phyloP scores from a whole-genome alignment of 2,329 filamentous ascomycete species.

The Trichothecium roseum region DNA sequence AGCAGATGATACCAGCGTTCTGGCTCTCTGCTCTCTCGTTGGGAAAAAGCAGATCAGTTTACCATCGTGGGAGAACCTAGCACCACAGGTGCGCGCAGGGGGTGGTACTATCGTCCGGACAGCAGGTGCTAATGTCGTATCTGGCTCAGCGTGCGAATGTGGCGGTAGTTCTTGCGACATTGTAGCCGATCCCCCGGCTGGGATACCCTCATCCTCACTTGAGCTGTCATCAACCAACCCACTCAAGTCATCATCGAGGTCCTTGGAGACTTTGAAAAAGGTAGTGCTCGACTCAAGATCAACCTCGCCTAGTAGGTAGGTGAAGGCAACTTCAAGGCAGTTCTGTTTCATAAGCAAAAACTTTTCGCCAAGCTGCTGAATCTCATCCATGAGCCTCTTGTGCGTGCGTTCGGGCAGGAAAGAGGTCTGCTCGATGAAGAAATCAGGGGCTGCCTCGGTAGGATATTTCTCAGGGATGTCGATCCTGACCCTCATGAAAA shows the following conservation, averaged over 20 bases:
- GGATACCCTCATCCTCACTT: slow-evolving; percentile 57
- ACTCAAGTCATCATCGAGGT: slow-evolving; percentile 41
- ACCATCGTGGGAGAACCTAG: slow-evolving; percentile 51
- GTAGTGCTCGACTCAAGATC: slow-evolving; percentile 50
- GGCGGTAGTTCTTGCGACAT: slow-evolving; percentile 51
- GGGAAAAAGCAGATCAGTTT: slow-evolving; percentile 59
- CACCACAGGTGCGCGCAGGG: slow-evolving; percentile 47
- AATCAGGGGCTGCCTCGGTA: slow-evolving; percentile 44
- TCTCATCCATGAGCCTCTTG: slow-evolving; percentile 38
- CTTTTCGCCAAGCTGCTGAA: slow-evolving; percentile 44
- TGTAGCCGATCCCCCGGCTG: slow-evolving; percentile 40
- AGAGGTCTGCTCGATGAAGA: slow-evolving; percentile 50
- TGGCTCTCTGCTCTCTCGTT: slow-evolving; percentile 52
- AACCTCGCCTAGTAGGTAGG: slow-evolving; percentile 53
- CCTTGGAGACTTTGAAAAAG: slow-evolving; percentile 54
- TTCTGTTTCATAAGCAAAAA: slow-evolving; percentile 49
- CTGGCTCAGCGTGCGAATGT: slow-evolving; percentile 41
- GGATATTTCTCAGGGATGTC: slow-evolving; percentile 51
- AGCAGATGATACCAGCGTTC: slow-evolving; percentile 35
- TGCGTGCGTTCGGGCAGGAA: slow-evolving; percentile 49
- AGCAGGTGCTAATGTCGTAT: slow-evolving; percentile 39
- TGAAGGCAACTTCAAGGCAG: slow-evolving; percentile 51
- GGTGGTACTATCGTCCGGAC: slow-evolving; percentile 45
- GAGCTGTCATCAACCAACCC: slow-evolving; percentile 65
- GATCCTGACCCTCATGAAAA: slow-evolving; percentile 53